These are phyloP conservation scores for Diaporthe sp. DNA, from an alignment of 2,329 filamentous ascomycete genomes.

Conservation along the genomic window DNA sequence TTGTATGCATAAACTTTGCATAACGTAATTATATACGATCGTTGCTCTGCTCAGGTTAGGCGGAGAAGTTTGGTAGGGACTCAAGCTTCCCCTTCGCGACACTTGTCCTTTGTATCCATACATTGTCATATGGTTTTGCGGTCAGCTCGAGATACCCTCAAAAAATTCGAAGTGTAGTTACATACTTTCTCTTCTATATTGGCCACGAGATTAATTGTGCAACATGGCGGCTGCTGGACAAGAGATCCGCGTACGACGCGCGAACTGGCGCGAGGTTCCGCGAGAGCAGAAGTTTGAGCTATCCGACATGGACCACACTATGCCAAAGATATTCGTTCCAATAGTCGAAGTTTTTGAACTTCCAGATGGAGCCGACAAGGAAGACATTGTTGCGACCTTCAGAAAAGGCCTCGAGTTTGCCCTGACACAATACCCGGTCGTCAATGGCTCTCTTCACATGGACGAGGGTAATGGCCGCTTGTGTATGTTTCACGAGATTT, in stretches of 20 bases:
- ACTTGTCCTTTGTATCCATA: background rate
- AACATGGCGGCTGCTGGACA: conserved; percentile 12
- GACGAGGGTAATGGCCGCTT: conserved; percentile 16
- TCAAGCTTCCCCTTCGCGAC: background rate
- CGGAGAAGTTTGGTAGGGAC: background rate
- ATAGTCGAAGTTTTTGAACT: conserved; percentile 18
- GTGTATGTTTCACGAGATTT: conserved; percentile 1
- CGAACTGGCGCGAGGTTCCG: conserved; percentile 1
- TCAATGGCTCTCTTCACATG: conserved; percentile 8
- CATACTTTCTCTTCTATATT: background rate
- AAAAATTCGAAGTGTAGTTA: background rate
- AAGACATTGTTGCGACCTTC: background rate
- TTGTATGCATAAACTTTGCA: background rate
- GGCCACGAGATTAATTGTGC: background rate
- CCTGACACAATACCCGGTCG: conserved; percentile 13
- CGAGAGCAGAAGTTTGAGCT: conserved; percentile 11
- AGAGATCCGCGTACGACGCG: conserved; percentile 1
- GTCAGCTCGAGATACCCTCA: background rate
- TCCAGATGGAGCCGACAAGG: conserved; percentile 1
- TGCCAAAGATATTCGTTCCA: conserved; percentile 17
- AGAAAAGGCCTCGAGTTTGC: conserved; percentile 11
- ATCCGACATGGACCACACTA: conserved; percentile 15
- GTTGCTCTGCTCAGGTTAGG: background rate
- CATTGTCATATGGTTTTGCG: background rate
- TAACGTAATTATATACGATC: background rate